Evolutionary conservation across 805 yeast species (phyloP).

Genomic region (Myxozyma geophila): DNA sequence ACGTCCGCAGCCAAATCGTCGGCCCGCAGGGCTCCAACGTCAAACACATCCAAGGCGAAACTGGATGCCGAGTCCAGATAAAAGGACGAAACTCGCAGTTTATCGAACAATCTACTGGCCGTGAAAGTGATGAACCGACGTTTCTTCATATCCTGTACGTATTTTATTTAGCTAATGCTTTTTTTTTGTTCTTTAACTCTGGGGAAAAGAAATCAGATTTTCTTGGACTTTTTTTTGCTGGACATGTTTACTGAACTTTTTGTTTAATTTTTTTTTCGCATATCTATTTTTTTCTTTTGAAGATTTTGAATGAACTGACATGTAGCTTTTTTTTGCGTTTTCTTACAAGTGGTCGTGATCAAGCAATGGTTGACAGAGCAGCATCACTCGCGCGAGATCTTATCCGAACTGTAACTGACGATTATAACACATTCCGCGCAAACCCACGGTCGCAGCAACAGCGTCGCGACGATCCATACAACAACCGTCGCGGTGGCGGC

Average conservation of each 20-base stretch:
- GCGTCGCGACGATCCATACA: slow-evolving; percentile 1
- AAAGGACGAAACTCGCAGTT: slow-evolving; percentile 47
- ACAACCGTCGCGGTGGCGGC: slow-evolving; percentile 21
- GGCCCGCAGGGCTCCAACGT: slow-evolving; percentile 47
- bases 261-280: slow-evolving; percentile 32
- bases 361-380: slow-evolving; percentile 39
- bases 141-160: slow-evolving; percentile 41
- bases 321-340: not conserved
- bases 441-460: slow-evolving; percentile 24
- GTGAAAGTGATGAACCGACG: slow-evolving; percentile 44
- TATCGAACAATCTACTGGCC: slow-evolving; percentile 42
- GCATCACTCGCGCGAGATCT: slow-evolving; percentile 41
- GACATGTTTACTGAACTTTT: slow-evolving; percentile 29
- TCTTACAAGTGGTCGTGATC: slow-evolving; percentile 36
- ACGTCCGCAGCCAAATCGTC: slow-evolving; percentile 44
- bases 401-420: slow-evolving; percentile 40
- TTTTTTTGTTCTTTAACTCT: slow-evolving; percentile 4
- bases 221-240: not conserved
- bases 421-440: slow-evolving; percentile 30
- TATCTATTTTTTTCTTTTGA: not conserved
- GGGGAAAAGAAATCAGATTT: not conserved
- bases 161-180: slow-evolving; percentile 4
- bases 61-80: slow-evolving; percentile 45
- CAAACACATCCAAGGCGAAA: slow-evolving; percentile 45
- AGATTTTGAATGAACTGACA: slow-evolving; percentile 19